These are phyloP conservation scores for Prunus mira DNA, from an alignment of 306 rosid genomes.

Conservation along the genomic window DNA sequence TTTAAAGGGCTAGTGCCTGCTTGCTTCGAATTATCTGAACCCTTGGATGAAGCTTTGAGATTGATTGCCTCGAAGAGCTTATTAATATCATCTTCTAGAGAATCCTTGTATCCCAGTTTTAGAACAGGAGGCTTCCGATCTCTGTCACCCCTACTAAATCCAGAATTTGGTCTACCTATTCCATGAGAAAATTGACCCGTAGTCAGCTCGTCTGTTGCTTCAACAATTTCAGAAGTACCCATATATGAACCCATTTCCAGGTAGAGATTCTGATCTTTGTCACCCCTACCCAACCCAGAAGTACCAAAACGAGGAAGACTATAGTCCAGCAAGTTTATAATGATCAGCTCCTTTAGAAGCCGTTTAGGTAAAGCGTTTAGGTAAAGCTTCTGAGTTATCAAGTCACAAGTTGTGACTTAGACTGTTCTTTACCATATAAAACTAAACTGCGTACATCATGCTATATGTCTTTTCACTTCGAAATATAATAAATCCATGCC, in stretches of 20 bases:
- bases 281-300: background rate
- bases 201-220: slow-evolving; percentile 65
- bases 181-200: slow-evolving; percentile 36
- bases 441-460: background rate
- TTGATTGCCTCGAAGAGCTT: slow-evolving; percentile 64
- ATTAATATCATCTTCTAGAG: slow-evolving; percentile 70
- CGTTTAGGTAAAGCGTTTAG: slow-evolving; percentile 20
- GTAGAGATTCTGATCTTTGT: slow-evolving; percentile 8
- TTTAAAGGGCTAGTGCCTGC: slow-evolving; percentile 53
- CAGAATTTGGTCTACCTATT: slow-evolving; percentile 18
- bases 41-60: slow-evolving; percentile 59
- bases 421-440: slow-evolving; percentile 25
- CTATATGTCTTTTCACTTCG: slow-evolving; percentile 24
- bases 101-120: slow-evolving; percentile 58
- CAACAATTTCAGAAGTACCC: slow-evolving; percentile 88
- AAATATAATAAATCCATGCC: slow-evolving; percentile 22
- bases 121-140: slow-evolving; percentile 46
- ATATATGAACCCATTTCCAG: slow-evolving; percentile 71
- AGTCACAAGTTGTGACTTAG: slow-evolving; percentile 16
- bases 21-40: slow-evolving; percentile 39
- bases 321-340: slow-evolving; percentile 22
- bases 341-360: slow-evolving; percentile 24
- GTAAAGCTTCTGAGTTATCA: background rate
- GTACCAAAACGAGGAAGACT: slow-evolving; percentile 10
- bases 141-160: slow-evolving; percentile 33